These are phyloP conservation scores for Neurospora sp. DNA, from an alignment of 495 filamentous ascomycete species.

Conservation along the genomic window DNA sequence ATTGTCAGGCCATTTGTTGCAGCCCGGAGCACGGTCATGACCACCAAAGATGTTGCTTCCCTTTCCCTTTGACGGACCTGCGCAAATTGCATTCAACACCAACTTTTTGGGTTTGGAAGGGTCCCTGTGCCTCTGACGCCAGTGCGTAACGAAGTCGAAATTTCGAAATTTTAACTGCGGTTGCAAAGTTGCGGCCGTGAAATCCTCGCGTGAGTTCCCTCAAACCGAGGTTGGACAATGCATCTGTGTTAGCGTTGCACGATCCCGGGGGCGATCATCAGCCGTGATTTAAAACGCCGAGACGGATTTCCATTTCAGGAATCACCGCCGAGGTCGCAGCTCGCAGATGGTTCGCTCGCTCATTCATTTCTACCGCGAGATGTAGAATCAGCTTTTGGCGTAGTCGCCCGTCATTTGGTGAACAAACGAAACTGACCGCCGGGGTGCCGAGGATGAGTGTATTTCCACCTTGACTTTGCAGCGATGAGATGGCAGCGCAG, in stretches of 20 bases:
- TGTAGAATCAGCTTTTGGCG: not conserved
- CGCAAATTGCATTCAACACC: not conserved
- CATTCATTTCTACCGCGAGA: not conserved
- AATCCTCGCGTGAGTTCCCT: conserved; percentile 1
- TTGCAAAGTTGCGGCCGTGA: not conserved
- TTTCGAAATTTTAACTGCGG: not conserved
- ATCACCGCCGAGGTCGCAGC: conserved; percentile 12
- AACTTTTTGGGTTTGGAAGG: not conserved
- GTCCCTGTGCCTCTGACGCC: not conserved
- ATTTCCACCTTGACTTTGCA: not conserved
- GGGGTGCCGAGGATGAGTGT: not conserved
- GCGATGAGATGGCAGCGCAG: not conserved
- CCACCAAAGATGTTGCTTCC: not conserved
- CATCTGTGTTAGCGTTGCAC: not conserved
- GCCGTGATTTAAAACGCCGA: not conserved
- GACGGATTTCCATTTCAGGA: conserved; percentile 17
- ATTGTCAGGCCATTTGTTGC: not conserved
- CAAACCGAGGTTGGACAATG: conserved; percentile 10
- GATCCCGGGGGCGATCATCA: conserved; percentile 9
- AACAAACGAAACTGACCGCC: not conserved
- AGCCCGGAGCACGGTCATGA: not conserved
- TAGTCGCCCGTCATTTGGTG: not conserved
- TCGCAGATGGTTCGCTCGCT: not conserved
- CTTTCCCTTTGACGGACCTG: not conserved
- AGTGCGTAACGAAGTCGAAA: not conserved